These are phyloP conservation scores for Tetrastigma voinierianum DNA, from an alignment of 164 flowering plant genomes.

Conservation along the genomic window DNA sequence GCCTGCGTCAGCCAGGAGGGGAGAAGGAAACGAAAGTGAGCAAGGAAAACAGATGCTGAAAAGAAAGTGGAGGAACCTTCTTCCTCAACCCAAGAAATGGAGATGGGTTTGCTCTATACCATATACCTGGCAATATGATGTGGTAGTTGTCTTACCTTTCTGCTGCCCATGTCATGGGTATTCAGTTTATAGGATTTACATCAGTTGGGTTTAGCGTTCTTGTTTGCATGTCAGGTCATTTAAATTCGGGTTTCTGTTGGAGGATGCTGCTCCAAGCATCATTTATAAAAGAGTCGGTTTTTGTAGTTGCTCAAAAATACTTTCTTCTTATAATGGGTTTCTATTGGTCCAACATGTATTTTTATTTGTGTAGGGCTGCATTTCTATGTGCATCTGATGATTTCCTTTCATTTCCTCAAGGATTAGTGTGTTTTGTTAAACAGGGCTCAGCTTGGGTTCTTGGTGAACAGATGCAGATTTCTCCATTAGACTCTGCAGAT, in stretches of 20 bases:
- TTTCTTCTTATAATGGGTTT: neutral
- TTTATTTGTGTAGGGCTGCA: slow-evolving; percentile 7
- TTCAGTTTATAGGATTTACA: slow-evolving; percentile 6
- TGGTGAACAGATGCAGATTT: too few species aligned
- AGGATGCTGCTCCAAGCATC: neutral
- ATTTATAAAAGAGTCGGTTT: neutral
- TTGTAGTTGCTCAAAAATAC: neutral
- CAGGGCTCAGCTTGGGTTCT: too few species aligned
- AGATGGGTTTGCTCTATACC: neutral
- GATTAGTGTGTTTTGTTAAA: neutral
- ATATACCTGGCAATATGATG: slow-evolving; percentile 1
- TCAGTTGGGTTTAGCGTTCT: slow-evolving; percentile 10
- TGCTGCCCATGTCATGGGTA: slow-evolving; percentile 2
- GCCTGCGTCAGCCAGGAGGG: slow-evolving; percentile 13
- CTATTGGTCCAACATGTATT: slow-evolving; percentile 12
- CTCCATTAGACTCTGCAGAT: too few species aligned
- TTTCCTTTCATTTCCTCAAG: too few species aligned
- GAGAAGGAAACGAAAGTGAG: slow-evolving; percentile 14
- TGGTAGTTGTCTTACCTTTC: slow-evolving; percentile 6
- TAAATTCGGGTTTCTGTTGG: slow-evolving; percentile 3
- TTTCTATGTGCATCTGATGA: neutral
- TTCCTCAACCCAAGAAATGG: slow-evolving; percentile 20
- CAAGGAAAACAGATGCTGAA: slow-evolving; percentile 5
- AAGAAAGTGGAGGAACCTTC: slow-evolving; percentile 25
- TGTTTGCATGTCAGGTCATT: slow-evolving; percentile 17